A percentile compares a stretch with the other conserved stretches of the same genome.
Conservation (phyloP, 306 rosid genomes). For the Fragaria vesca region DNA sequence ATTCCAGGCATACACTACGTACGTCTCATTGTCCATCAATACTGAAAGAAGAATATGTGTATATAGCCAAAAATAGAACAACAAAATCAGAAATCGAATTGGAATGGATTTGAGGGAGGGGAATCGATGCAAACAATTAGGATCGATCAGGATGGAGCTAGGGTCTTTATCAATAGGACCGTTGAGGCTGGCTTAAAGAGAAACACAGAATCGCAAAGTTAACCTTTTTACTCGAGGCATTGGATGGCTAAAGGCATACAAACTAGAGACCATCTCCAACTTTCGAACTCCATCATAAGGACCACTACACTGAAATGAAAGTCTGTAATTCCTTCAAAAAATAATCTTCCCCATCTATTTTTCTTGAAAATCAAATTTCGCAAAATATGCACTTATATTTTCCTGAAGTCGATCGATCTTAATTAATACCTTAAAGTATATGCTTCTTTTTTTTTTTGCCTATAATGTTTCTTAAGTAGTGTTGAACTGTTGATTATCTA, state of each 20-base stretch:
- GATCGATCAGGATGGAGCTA: neutral
- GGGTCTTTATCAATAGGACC: conserved; percentile 31
- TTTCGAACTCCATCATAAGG: neutral
- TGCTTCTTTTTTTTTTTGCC: too few relatives aligned
- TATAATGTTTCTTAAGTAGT: too few relatives aligned
- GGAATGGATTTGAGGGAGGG: neutral
- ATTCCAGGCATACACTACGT: neutral
- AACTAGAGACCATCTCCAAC: neutral
- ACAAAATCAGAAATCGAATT: neutral
- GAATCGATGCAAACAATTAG: too few relatives aligned
- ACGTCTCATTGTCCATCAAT: neutral
- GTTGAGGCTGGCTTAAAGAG: conserved; percentile 42
- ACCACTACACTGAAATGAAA: neutral
- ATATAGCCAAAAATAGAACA: neutral
- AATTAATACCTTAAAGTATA: too few relatives aligned
- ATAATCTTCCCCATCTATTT: too few relatives aligned
- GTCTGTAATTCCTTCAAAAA: neutral
- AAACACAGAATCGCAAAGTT: conserved; percentile 37
- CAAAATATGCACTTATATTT: too few relatives aligned
- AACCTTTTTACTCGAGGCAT: conserved; percentile 18
- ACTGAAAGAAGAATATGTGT: neutral
- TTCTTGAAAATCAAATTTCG: too few relatives aligned
- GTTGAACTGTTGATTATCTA: too few relatives aligned
- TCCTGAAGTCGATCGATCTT: too few relatives aligned
- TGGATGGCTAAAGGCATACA: conserved; percentile 43